Evolutionary conservation across 495 filamentous ascomycete genomes (phyloP).

Genomic region (Penicillium cosmopolitanum): DNA sequence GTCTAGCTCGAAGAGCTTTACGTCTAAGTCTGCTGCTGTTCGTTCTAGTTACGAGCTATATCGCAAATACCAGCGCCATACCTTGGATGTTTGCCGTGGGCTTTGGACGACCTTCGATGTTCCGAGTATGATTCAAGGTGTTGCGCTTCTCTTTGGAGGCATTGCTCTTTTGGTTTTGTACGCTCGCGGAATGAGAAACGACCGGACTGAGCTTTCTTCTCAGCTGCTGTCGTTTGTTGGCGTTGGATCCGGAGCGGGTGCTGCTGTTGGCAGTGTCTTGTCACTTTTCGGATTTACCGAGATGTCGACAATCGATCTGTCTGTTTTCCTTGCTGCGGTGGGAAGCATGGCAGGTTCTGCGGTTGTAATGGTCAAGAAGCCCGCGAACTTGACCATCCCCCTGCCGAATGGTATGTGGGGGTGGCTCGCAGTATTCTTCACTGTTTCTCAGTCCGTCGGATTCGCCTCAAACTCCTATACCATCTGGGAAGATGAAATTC

Average conservation of each 20-base stretch:
- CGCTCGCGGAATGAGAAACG: constrained; percentile 59
- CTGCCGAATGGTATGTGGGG: constrained; percentile 86
- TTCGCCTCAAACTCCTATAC: constrained; percentile 98
- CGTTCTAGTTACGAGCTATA: constrained; percentile 61
- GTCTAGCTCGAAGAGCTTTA: constrained; percentile 40
- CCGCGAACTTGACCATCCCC: constrained; percentile 54
- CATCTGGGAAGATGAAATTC: constrained; percentile 96
- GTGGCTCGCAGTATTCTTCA: constrained; percentile 80
- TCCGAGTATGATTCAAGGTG: constrained; percentile 78
- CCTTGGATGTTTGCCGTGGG: constrained; percentile 75
- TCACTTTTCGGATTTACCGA: constrained; percentile 30
- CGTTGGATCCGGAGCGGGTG: constrained; percentile 47
- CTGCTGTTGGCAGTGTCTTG: constrained; percentile 32
- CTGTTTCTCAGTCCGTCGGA: constrained; percentile 78
- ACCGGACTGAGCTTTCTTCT: constrained; percentile 56
- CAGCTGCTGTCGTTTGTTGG: constrained; percentile 49
- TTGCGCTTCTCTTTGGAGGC: constrained; percentile 67
- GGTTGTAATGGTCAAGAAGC: constrained; percentile 55
- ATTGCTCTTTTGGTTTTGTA: constrained; percentile 72
- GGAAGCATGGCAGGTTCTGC: constrained; percentile 66
- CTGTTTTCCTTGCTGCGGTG: constrained; percentile 54
- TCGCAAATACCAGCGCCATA: constrained; percentile 74
- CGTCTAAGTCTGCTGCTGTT: constrained; percentile 36
- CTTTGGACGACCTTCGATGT: constrained; percentile 93
- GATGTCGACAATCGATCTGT: constrained; percentile 31